These are phyloP conservation scores for Pseudozyma thailandica DNA, from an alignment of 1,284 basidiomycete genomes.

Conservation along the genomic window DNA sequence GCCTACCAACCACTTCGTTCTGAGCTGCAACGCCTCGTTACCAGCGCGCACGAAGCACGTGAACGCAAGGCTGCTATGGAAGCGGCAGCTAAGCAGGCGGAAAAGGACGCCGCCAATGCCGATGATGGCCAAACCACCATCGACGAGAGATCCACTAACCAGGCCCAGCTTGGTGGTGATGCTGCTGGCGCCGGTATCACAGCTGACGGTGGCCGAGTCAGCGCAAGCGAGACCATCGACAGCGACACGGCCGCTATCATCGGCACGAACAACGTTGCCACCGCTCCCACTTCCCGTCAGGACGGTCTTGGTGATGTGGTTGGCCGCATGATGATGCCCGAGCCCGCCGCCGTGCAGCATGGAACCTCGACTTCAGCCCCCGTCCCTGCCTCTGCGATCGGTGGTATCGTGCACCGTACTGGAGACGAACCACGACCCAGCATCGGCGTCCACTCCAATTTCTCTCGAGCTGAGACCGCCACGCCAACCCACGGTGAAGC, in stretches of 20 bases:
- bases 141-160: conserved; percentile 40
- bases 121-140: conserved; percentile 48
- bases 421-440: conserved; percentile 29
- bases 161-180: neutral
- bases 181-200: conserved; percentile 2
- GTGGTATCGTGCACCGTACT: neutral
- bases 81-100: conserved; percentile 35
- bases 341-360: conserved; percentile 8
- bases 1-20: conserved; percentile 38
- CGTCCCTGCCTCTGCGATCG: conserved; percentile 15
- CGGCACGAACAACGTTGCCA: conserved; percentile 22
- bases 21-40: conserved; percentile 38
- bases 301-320: conserved; percentile 44
- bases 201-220: conserved; percentile 22
- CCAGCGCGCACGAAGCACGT: conserved; percentile 28
- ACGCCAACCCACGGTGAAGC: too few species aligned
- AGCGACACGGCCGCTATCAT: conserved; percentile 43
- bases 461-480: conserved; percentile 20
- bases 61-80: conserved; percentile 41
- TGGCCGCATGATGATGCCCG: conserved; percentile 39
- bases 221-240: conserved; percentile 45
- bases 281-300: conserved; percentile 25
- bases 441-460: conserved; percentile 23
- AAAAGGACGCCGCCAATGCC: conserved; percentile 38
- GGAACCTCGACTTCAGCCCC: conserved; percentile 5